Base-by-base conservation (phyloP, 83 land plant species). In the Picea engelmannii region DNA sequence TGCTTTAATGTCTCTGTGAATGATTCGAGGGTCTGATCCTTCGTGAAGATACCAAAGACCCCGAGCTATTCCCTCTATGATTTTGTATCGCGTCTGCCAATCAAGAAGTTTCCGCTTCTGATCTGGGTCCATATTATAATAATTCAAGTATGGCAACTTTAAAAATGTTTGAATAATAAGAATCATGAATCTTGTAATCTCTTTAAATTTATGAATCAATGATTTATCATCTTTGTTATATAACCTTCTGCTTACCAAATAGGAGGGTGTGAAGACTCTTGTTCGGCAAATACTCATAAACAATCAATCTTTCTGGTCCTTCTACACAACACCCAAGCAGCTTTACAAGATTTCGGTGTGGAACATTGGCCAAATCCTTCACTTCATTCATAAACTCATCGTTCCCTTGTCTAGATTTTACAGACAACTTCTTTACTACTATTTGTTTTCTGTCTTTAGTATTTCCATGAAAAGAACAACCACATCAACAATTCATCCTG, bases 301-400 rank as follows among this genome's bases (percentile, higher is more conserved):
- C 79, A 13, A 76, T 62, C 60, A 76, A 23, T 9, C 35, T 76
- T 25, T 76, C 79, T 21, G 47, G 35, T 24, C 79, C 62, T n/a
- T 58, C 79, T 4, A 5, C 79, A n/a, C 79, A 75, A 59, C 79
- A 76, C 13, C 79, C 79, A 7, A 76, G 55, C 35, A 76, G 63
- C 38, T 58, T 76, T 58, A 76, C 78, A 3, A 76, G 78, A 12
- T 76, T 76, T n/a, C 62, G 27, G 31, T 76, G 62, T 4, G 55
- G 62, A 76, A 76, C 6, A 23, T 76, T 76, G 35, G 61, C 61
- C 27, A 76, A 7, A 49, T 52, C 62, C 78, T 76, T 52, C 78
- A 47, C 61, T 76, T 76, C 61, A 44, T 76, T 76, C 78, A 76
- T 76, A 23, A 76, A 76, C 49, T 76, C 61, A 3, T 2, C 1